Conservation (phyloP, 495 filamentous ascomycete species). For the Hyaloscypha bicolor region DNA sequence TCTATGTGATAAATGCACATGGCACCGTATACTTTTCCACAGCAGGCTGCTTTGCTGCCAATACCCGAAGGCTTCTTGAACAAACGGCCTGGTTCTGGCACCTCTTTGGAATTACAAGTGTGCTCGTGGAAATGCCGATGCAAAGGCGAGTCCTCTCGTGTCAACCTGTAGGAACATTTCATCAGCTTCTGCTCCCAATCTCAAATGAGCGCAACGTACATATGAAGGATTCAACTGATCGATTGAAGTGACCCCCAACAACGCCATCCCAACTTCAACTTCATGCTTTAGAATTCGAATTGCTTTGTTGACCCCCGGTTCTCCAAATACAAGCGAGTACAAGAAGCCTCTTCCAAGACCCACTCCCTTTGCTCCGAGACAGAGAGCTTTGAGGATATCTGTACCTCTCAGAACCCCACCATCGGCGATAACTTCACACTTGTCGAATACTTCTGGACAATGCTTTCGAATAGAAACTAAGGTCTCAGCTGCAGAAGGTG, state of each 20-base stretch:
- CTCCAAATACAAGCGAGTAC: conserved; percentile 35
- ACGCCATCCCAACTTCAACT: conserved; percentile 22
- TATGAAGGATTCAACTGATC: conserved; percentile 8
- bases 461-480: conserved; percentile 40
- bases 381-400: conserved; percentile 47
- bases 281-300: conserved; percentile 6
- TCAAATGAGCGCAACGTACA: no score
- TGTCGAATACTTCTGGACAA: conserved; percentile 41
- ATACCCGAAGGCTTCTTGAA: no score
- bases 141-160: no score
- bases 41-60: no score
- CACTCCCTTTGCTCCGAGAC: conserved; percentile 48
- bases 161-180: no score
- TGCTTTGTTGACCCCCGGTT: background rate
- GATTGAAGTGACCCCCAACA: conserved; percentile 26
- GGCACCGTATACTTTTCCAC: no score
- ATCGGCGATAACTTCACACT: conserved; percentile 46
- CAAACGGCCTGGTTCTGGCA: no score
- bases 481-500: conserved; percentile 40
- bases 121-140: no score
- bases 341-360: conserved; percentile 43
- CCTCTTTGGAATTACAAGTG: no score
- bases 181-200: no score
- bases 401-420: conserved; percentile 49
- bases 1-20: no score